Percentiles rank a stretch among this genome's conserved stretches.
Evolutionary conservation across 495 filamentous ascomycete genomes (phyloP).

Genomic region (Corynascus novoguineensis): DNA sequence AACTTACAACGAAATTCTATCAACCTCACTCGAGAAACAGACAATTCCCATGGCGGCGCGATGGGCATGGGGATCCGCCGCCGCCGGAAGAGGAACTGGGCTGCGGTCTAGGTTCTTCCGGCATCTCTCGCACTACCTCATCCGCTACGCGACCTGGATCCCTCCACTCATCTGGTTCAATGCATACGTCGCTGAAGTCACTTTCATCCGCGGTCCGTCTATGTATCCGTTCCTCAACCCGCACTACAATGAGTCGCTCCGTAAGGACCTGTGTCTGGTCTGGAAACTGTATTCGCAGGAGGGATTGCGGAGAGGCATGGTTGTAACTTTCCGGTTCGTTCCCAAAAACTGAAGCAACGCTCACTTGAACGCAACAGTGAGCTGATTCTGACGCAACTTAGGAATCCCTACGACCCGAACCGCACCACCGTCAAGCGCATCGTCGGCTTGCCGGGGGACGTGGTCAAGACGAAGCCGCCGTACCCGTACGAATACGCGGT

Average conservation of each 20-base stretch:
- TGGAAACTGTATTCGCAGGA: conserved; percentile 44
- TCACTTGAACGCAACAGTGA: not conserved
- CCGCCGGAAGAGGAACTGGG: conserved; percentile 17
- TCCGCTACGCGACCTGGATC: conserved; percentile 54
- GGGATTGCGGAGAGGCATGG: conserved; percentile 47
- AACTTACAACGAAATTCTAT: not conserved
- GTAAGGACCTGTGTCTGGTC: conserved; percentile 49
- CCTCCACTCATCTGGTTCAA: conserved; percentile 62
- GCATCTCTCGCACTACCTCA: conserved; percentile 40
- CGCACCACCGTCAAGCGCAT: conserved; percentile 63
- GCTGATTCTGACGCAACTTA: conserved; percentile 23
- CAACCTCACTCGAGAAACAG: not conserved
- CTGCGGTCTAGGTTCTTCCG: conserved; percentile 23
- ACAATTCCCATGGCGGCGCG: conserved; percentile 13
- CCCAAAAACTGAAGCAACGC: not conserved
- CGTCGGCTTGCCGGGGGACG: conserved; percentile 64
- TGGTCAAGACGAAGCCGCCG: conserved; percentile 55
- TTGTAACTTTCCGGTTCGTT: conserved; percentile 47
- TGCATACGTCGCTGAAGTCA: conserved; percentile 54
- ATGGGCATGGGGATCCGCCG: conserved; percentile 27
- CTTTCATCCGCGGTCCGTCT: conserved; percentile 59
- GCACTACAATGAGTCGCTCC: conserved; percentile 52
- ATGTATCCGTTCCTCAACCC: conserved; percentile 77
- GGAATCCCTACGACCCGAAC: conserved; percentile 58
- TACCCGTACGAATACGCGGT: conserved; percentile 52